Evolutionary conservation across 2,329 filamentous ascomycete genomes (phyloP), one percentile per base, ranked within the genome.

Genomic region (Talaromyces sp.): DNA sequence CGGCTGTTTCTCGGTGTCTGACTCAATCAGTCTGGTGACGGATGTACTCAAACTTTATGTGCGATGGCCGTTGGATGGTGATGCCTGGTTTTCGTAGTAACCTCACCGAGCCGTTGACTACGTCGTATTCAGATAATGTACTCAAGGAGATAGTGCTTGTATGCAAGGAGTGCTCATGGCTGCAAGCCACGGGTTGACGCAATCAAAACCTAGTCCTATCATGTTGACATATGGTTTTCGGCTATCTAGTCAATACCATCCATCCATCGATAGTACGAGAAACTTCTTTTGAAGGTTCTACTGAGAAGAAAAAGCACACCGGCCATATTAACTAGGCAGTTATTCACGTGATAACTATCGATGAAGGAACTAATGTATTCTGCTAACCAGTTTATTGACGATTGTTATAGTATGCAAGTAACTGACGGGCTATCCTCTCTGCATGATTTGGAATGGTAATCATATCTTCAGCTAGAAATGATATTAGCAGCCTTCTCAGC

Each of bases 401-500:
- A 17, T 17, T 2, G 5, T 17, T 40, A n/a, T 15, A 40, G 11
- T 36, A 36, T 36, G 11, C 11, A 36, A 36, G 34, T 15, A 15
- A 36, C 34, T 15, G 15, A 36, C 34, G 15, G 34, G 11, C 34
- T 36, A 13, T 36, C 34, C 34, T 36, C 34, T 36, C 34, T 13
- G 34, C 5, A 36, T 15, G 34, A 8, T 36, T 36, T 15, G 10
- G 10, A 1, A 1, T 5, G 3, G 8, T 19, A 19, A 43, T 8
- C n/a, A 43, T n/a, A 43, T 43, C 17, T 19, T 43, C 17, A 43
- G 40, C 40, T 45, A 45, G n/a, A 45, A 22, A 45, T 45, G 5
- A 45, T 19, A 45, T 65, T 56, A 17, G 56, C 64, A 8, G 58
- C 65, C 45, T 65, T 45, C 36, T 67, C 61, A 7, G 64, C 68